These are phyloP conservation scores for Aureobasidium pullulans DNA, from an alignment of 2,329 filamentous ascomycete genomes.

Conservation along the genomic window DNA sequence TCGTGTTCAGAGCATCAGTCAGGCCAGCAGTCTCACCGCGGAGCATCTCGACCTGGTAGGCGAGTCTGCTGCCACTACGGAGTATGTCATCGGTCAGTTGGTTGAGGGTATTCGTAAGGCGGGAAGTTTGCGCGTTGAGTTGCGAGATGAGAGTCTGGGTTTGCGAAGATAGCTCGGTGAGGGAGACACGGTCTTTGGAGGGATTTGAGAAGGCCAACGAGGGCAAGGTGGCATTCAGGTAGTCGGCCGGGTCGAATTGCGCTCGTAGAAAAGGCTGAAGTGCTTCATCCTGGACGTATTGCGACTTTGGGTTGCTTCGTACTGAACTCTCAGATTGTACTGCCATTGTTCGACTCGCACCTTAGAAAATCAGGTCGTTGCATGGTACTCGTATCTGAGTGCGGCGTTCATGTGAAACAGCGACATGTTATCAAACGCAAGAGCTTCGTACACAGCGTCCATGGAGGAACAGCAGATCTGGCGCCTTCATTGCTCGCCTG, in stretches of 20 bases:
- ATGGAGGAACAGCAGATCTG: too few relatives aligned
- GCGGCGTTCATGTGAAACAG: neutral
- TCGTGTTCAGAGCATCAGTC: conserved; percentile 68
- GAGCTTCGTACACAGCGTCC: neutral
- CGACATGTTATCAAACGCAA: neutral
- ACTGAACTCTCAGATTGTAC: conserved; percentile 8
- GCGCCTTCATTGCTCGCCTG: too few relatives aligned
- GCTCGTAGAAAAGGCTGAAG: conserved; percentile 68
- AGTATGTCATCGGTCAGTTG: conserved; percentile 92
- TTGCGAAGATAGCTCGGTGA: conserved; percentile 71
- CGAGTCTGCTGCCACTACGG: conserved; percentile 75
- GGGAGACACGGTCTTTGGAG: conserved; percentile 37
- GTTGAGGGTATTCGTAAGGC: conserved; percentile 73
- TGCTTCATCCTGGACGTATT: conserved; percentile 63
- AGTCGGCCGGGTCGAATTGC: conserved; percentile 75
- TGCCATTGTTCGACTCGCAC: conserved; percentile 3
- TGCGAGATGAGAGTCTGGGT: conserved; percentile 80
- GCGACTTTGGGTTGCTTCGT: conserved; percentile 34
- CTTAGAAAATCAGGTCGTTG: neutral
- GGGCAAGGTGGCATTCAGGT: conserved; percentile 73
- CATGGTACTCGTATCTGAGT: neutral
- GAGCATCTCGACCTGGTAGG: conserved; percentile 89
- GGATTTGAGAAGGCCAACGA: conserved; percentile 49
- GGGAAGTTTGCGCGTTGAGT: conserved; percentile 79
- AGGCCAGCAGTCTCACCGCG: conserved; percentile 81